phyloP scores from a whole-genome alignment of 2,329 filamentous ascomycete species.

The Stagonosporopsis vannaccii region DNA sequence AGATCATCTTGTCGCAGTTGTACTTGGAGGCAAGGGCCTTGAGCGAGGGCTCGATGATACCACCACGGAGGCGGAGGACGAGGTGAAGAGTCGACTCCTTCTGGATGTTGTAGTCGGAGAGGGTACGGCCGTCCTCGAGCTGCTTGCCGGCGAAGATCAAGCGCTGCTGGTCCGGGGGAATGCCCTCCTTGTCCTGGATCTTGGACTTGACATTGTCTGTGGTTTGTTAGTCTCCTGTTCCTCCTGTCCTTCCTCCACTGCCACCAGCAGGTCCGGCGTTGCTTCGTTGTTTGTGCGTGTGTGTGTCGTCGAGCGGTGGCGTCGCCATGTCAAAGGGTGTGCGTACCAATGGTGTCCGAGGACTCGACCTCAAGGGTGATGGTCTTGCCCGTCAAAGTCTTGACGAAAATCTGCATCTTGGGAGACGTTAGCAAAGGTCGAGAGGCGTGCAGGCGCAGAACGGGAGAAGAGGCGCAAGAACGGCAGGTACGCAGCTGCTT shows the following conservation, averaged over 20 bases:
- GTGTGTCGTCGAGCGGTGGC: constrained; percentile 24
- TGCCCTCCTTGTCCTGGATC: constrained; percentile 99
- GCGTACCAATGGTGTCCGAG: constrained; percentile 82
- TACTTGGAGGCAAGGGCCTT: constrained; percentile 99
- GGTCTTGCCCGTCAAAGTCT: constrained; percentile 99
- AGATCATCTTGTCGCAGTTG: constrained; percentile 99
- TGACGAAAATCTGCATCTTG: constrained; percentile 77
- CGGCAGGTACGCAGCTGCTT: neutral
- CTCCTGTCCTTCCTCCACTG: constrained; percentile 1
- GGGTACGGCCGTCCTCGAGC: constrained; percentile 98
- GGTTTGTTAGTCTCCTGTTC: constrained; percentile 28
- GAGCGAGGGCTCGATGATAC: constrained; percentile 96
- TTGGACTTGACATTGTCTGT: constrained; percentile 98
- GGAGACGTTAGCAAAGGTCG: constrained; percentile 1
- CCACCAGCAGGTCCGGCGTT: constrained; percentile 7
- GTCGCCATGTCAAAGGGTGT: constrained; percentile 24
- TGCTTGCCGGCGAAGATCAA: constrained; percentile 99
- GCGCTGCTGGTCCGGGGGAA: constrained; percentile 97
- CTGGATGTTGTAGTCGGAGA: constrained; percentile 99
- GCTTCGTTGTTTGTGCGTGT: constrained; percentile 24
- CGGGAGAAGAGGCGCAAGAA: neutral
- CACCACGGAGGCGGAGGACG: constrained; percentile 98
- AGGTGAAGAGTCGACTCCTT: constrained; percentile 99
- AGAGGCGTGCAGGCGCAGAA: neutral
- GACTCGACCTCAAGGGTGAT: constrained; percentile 99